Conservation (phyloP, 2,329 filamentous ascomycete genomes). For the Scytalidium lignicola region DNA sequence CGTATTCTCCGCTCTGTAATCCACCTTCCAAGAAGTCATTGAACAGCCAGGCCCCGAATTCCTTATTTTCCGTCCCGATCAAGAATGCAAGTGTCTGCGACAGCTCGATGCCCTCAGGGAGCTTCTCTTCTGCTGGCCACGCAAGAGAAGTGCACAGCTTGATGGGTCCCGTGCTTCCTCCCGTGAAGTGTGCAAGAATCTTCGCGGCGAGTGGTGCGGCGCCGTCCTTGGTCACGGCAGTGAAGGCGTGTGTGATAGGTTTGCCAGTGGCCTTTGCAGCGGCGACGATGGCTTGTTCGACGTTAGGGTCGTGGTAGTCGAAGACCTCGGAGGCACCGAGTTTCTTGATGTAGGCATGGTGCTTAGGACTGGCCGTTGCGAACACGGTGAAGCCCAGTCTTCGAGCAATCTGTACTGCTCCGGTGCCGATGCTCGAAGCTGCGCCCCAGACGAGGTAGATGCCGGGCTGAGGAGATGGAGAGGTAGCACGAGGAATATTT, state of each 20-base stretch:
- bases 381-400: conserved; percentile 3
- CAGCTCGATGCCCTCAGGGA: conserved; percentile 11
- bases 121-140: conserved; percentile 2
- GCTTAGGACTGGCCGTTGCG: conserved; percentile 12
- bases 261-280: conserved; percentile 4
- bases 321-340: conserved; percentile 13
- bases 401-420: conserved; percentile 11
- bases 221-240: not conserved
- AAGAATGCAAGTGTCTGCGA: conserved; percentile 16
- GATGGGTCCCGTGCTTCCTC: not conserved
- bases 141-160: not conserved
- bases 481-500: not conserved
- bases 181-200: not conserved
- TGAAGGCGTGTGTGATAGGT: not conserved
- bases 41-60: conserved; percentile 13
- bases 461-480: not conserved
- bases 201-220: not conserved
- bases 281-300: not conserved
- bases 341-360: conserved; percentile 16
- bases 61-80: conserved; percentile 1
- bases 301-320: conserved; percentile 11
- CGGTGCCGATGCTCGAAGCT: conserved; percentile 13
- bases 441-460: conserved; percentile 18
- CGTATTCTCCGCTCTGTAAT: conserved; percentile 7
- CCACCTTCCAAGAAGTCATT: conserved; percentile 12